phyloP scores from a whole-genome alignment of 805 yeast species.

The Peterozyma toletana region DNA sequence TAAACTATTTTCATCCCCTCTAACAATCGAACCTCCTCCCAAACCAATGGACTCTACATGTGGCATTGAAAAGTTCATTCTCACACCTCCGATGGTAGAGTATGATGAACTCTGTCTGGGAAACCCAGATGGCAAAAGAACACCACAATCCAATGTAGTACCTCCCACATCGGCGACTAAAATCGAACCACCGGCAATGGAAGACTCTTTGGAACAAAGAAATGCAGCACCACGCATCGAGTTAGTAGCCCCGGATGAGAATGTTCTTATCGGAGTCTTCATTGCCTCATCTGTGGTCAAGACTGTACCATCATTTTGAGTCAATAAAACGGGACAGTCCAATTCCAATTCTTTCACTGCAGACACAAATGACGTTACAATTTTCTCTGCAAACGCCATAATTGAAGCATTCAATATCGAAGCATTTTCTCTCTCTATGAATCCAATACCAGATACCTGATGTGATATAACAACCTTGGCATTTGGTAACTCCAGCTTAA shows the following conservation, averaged over 20 bases:
- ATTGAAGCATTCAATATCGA: conserved; percentile 39
- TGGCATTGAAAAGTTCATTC: conserved; percentile 44
- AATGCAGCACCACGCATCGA: conserved; percentile 42
- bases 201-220: conserved; percentile 21
- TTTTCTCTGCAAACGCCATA: conserved; percentile 32
- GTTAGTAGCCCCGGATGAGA: conserved; percentile 42
- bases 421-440: conserved; percentile 39
- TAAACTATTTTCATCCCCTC: conserved; percentile 17
- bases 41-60: conserved; percentile 41
- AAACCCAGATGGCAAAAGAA: conserved; percentile 35
- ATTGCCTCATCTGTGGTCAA: conserved; percentile 31
- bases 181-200: conserved; percentile 16
- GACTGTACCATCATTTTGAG: conserved; percentile 45
- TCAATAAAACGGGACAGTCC: conserved; percentile 28
- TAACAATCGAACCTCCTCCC: conserved; percentile 43
- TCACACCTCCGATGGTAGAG: conserved; percentile 39
- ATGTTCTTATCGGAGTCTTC: conserved; percentile 34
- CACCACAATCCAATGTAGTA: conserved; percentile 42
- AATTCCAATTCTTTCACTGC: conserved; percentile 30
- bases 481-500: conserved; percentile 23
- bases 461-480: conserved; percentile 28
- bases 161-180: conserved; percentile 43
- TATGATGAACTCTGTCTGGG: conserved; percentile 38
- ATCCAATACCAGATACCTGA: conserved; percentile 35
- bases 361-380: conserved; percentile 29